A percentile compares a stretch with the other conserved stretches of the same genome.
Conservation (phyloP, 1,284 basidiomycete species). For the Sanghuangporus baumii region DNA sequence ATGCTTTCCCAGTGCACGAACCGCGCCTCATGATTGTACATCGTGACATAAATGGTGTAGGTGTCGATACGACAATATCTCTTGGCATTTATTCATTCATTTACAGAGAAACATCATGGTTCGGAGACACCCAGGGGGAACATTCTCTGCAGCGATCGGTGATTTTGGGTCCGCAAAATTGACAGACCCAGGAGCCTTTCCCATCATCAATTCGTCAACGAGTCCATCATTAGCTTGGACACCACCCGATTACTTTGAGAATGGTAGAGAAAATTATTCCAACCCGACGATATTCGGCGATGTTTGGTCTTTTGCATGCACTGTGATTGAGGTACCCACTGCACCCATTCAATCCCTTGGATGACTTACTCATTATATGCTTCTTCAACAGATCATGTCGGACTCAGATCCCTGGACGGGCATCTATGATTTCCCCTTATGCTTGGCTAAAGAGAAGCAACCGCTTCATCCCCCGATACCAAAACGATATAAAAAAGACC, state of each 20-base stretch:
- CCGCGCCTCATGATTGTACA: not conserved
- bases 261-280: not conserved
- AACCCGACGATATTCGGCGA: not conserved
- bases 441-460: too few relatives aligned
- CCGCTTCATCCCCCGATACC: too few relatives aligned
- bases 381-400: too few relatives aligned
- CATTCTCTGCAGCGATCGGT: not conserved
- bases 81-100: not conserved
- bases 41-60: constrained; percentile 3
- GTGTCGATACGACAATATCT: not conserved
- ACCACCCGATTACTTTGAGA: constrained; percentile 1
- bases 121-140: not conserved
- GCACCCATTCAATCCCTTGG: too few relatives aligned
- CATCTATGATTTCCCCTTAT: too few relatives aligned
- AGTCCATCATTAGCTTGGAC: not conserved
- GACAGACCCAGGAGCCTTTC: not conserved
- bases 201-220: not conserved
- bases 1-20: not conserved
- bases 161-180: constrained; percentile 4
- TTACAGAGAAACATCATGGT: not conserved
- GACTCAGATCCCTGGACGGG: too few relatives aligned
- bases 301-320: constrained; percentile 10
- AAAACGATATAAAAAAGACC: too few relatives aligned
- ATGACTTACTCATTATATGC: too few relatives aligned
- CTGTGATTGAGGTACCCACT: not conserved